Evolutionary conservation across 2,329 filamentous ascomycete genomes (phyloP), one percentile per base, ranked within the genome.

Genomic region (Apiospora arundinis): DNA sequence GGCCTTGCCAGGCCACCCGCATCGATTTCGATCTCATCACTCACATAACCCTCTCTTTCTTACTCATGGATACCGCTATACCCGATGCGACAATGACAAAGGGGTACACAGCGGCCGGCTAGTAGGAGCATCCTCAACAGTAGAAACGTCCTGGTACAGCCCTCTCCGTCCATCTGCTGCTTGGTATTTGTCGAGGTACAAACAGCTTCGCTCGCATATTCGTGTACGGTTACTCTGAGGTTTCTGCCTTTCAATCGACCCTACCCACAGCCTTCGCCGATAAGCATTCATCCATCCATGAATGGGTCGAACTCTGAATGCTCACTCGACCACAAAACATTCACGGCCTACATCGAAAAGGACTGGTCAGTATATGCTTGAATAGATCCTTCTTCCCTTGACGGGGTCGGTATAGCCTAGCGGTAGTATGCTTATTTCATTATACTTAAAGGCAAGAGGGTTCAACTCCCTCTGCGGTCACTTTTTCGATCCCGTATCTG

Each of bases 381-480:
- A 46, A 46, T 16, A 18, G 12, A 46, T 21, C 44, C 21, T 46
- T 16, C 6, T 6, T 46, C 44, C 44, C 46, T 23, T 49, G 21
- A 49, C 46, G 21, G 46, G 46, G 46, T n/a, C 46, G 46, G 46
- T 49, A n/a, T 49, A 49, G 46, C 46, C 46, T 49, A 49, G 46
- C 46, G 21, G 46, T 49, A 49, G 46, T 49, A 49, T 49, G n/a
- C 21, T 23, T 49, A 49, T 23, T 49, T n/a, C 23, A 49, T 23
- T 49, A 49, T 49, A 23, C 46, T 23, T 49, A 49, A 49, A 49
- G 46, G 46, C 46, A 49, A 49, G 46, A 49, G 45, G 45, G 46
- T 23, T 49, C 21, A 49, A 12, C 21, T 49, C 46, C 46, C 21
- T 49, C 46, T 49, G 46, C n/a, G 21, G 46, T 23, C 46, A 49